A percentile compares a stretch with the other conserved stretches of the same genome.
These are phyloP conservation scores for Discostella stelligeroides DNA, from an alignment of 108 stramenopile genomes.

Conservation along the genomic window DNA sequence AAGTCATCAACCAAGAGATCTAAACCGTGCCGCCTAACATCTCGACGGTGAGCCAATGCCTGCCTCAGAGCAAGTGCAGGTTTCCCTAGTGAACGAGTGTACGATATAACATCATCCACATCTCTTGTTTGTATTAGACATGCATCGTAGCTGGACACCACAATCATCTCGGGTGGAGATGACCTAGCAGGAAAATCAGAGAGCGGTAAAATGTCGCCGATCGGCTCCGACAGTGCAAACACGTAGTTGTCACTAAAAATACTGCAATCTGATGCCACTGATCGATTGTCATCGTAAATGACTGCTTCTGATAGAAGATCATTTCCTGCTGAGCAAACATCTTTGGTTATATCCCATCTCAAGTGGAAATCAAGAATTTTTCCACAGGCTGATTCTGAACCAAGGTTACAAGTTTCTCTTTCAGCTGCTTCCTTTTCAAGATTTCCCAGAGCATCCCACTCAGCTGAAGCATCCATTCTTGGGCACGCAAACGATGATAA, in stretches of 20 bases:
- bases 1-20: conserved; percentile 65
- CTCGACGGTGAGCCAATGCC: conserved; percentile 58
- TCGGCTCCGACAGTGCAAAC: conserved; percentile 51
- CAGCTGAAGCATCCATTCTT: conserved; percentile 70
- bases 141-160: conserved; percentile 53
- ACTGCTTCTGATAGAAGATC: conserved; percentile 40
- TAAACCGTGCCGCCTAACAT: conserved; percentile 58
- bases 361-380: conserved; percentile 64
- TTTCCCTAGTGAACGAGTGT: conserved; percentile 57
- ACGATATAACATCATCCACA: conserved; percentile 75
- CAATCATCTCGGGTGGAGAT: conserved; percentile 62
- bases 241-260: conserved; percentile 80
- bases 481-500: conserved; percentile 66
- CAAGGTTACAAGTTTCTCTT: conserved; percentile 27
- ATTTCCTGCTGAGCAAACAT: conserved; percentile 37
- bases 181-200: conserved; percentile 17
- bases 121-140: conserved; percentile 60
- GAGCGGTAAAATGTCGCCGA: conserved; percentile 19
- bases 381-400: conserved; percentile 17
- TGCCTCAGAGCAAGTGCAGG: conserved; percentile 63
- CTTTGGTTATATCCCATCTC: conserved; percentile 63
- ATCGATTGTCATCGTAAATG: conserved; percentile 21
- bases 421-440: conserved; percentile 29
- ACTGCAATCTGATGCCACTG: conserved; percentile 49
- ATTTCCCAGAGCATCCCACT: conserved; percentile 55